Base-by-base conservation (phyloP, 495 filamentous ascomycete species). In the Hyaloscypha hepaticicola region DNA sequence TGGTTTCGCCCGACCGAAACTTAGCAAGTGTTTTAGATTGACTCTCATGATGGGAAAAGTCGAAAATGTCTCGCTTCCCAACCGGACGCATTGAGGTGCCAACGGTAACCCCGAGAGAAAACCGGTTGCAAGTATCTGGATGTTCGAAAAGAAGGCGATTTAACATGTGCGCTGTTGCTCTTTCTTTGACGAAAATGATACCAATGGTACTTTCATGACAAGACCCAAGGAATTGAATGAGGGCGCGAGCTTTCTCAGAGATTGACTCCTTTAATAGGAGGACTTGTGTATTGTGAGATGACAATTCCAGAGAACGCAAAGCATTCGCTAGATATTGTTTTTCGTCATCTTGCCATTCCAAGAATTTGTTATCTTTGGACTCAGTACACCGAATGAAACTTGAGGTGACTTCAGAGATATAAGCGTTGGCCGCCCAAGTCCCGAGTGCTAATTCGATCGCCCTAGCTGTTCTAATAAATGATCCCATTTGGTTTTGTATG, bases 141-240 rank as follows among this genome's bases (percentile, higher is more conserved):
- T 92, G 83, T 0, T 76, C 64, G 1, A 83, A 83, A 1, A 97
- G 70, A 4, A 96, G 74, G 21, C 87, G 78, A 5, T 85, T 76
- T 31, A 97, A 71, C 7, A 91, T 82, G 7, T 80, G 79, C 21
- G 90, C 90, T 1, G 84, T 88, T 14, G 85, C 85, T 56, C 92
- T 73, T 69, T 93, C 86, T 59, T 86, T 77, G 19, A 86, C 91
- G 66, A 97, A 97, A 1, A 96, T 76, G 11, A 97, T 81, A 25
- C 60, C 60, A 55, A 26, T 62, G 5, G 60, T 62, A 3, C n/a
- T 38, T 53, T 62, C 26, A 1, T 62, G 19, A 41, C 49, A 62
- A 53, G 60, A 34, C 3, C 22, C n/a, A 14, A 62, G 60, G 26
- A 52, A 62, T 33, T 62, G 4, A 26, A 62, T 62, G 24, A 62